Conservation (phyloP, 306 rosid genomes). For the Boehmeria nivea region DNA sequence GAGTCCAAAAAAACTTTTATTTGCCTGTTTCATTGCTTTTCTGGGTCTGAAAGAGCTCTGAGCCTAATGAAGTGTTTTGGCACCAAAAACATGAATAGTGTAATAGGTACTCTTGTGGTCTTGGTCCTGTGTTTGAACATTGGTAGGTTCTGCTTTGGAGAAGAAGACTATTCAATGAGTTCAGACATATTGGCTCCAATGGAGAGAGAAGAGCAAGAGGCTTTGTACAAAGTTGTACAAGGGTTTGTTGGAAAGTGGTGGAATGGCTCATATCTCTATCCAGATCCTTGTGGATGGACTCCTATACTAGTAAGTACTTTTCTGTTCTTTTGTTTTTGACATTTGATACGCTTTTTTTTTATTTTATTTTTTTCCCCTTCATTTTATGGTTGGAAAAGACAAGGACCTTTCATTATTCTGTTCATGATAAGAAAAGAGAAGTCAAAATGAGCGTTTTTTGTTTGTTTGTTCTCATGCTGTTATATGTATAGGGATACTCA, state of each 20-base stretch:
- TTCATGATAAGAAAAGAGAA: slow-evolving; percentile 3
- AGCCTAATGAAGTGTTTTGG: too few relatives aligned
- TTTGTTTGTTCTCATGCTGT: too few relatives aligned
- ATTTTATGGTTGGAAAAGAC: background rate
- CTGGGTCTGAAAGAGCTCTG: too few relatives aligned
- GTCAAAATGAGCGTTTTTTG: background rate
- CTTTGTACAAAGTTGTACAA: slow-evolving; percentile 70
- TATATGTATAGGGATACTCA: background rate
- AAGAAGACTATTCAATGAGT: slow-evolving; percentile 10
- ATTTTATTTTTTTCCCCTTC: background rate
- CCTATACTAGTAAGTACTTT: slow-evolving; percentile 89
- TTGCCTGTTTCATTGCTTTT: too few relatives aligned
- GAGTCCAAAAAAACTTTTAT: too few relatives aligned
- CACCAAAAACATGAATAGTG: slow-evolving; percentile 48
- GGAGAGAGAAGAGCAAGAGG: slow-evolving; percentile 64
- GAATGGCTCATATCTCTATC: slow-evolving; percentile 97
- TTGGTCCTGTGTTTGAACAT: slow-evolving; percentile 31
- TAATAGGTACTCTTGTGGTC: slow-evolving; percentile 21
- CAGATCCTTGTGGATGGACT: slow-evolving; percentile 99
- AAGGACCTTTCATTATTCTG: slow-evolving; percentile 4
- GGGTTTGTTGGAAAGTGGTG: slow-evolving; percentile 91
- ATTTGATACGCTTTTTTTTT: background rate
- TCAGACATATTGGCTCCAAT: slow-evolving; percentile 47
- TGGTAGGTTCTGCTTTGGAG: slow-evolving; percentile 34
- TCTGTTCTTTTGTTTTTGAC: background rate